Percentiles rank a stretch among this genome's conserved stretches.
These are phyloP conservation scores for Moesziomyces sp. DNA, from an alignment of 1,284 basidiomycete genomes.

Conservation along the genomic window DNA sequence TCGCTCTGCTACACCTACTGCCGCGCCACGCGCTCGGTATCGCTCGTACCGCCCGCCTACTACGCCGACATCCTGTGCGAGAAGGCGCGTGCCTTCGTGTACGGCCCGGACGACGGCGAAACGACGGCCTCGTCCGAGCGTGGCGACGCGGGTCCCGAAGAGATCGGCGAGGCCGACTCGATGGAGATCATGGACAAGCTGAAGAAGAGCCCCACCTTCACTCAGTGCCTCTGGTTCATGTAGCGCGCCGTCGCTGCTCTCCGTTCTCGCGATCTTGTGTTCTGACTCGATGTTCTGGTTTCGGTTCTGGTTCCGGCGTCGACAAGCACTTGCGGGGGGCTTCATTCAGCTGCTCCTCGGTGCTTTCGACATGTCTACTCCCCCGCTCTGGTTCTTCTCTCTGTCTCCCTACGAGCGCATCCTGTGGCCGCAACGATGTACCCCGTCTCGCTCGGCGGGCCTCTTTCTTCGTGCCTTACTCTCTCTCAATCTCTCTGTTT, in stretches of 20 bases:
- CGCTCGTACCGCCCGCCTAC: conserved; percentile 68
- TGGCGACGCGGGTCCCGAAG: background rate
- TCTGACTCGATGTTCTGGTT: too few species aligned
- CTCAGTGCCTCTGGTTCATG: conserved; percentile 43
- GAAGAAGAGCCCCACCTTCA: conserved; percentile 14
- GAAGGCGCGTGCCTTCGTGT: conserved; percentile 68
- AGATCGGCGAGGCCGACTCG: conserved; percentile 32
- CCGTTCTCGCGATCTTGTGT: too few species aligned
- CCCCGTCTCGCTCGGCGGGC: too few species aligned
- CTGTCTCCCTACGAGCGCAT: too few species aligned
- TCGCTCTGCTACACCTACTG: conserved; percentile 69
- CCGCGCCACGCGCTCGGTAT: conserved; percentile 69
- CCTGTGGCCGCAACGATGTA: too few species aligned
- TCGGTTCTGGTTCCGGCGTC: too few species aligned
- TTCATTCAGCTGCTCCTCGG: too few species aligned
- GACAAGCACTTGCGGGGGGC: too few species aligned
- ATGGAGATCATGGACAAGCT: conserved; percentile 28
- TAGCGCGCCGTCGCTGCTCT: conserved; percentile 1
- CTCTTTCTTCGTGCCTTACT: too few species aligned
- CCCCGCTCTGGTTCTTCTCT: too few species aligned
- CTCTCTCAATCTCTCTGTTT: too few species aligned
- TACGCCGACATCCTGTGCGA: conserved; percentile 70
- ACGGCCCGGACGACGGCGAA: conserved; percentile 57
- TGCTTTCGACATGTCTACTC: too few species aligned
- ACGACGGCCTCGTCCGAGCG: conserved; percentile 14